A percentile compares a stretch with the other conserved stretches of the same genome.
These are phyloP conservation scores for Ligustrum vulgare DNA, from an alignment of 257 asterid genomes.

Conservation along the genomic window DNA sequence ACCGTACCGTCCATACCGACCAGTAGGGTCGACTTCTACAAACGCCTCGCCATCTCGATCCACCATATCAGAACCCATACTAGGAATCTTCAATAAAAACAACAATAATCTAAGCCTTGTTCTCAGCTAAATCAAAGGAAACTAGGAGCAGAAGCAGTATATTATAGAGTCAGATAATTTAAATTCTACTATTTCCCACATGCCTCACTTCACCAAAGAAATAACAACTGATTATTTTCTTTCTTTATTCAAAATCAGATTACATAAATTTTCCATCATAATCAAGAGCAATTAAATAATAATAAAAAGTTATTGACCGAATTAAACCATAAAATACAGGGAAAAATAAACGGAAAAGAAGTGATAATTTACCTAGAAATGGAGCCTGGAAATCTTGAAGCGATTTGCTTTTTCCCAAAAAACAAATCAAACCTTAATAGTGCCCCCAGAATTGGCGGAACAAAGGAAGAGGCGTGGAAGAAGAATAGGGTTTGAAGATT, in stretches of 20 bases:
- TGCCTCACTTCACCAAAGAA: neutral
- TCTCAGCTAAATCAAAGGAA: too few species aligned
- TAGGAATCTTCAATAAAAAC: neutral
- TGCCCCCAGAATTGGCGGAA: neutral
- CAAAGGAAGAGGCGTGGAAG: neutral
- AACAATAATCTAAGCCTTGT: neutral
- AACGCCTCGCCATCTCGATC: constrained; percentile 62
- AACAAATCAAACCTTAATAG: neutral
- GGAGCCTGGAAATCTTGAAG: neutral
- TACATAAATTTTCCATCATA: neutral
- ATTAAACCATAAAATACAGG: neutral
- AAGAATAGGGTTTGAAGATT: neutral
- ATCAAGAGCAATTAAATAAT: neutral
- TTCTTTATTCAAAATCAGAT: neutral
- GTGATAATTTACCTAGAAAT: neutral
- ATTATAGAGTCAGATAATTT: neutral
- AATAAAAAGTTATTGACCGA: neutral
- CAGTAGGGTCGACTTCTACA: constrained; percentile 65
- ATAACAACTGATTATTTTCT: neutral
- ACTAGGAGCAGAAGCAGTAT: neutral
- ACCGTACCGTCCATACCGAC: constrained; percentile 68
- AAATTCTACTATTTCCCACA: neutral
- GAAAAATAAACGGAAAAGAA: too few species aligned
- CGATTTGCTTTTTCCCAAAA: neutral
- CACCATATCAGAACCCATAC: constrained; percentile 21